Evolutionary conservation across 2,329 filamentous ascomycete genomes (phyloP).

Genomic region (Beauveria bassiana): DNA sequence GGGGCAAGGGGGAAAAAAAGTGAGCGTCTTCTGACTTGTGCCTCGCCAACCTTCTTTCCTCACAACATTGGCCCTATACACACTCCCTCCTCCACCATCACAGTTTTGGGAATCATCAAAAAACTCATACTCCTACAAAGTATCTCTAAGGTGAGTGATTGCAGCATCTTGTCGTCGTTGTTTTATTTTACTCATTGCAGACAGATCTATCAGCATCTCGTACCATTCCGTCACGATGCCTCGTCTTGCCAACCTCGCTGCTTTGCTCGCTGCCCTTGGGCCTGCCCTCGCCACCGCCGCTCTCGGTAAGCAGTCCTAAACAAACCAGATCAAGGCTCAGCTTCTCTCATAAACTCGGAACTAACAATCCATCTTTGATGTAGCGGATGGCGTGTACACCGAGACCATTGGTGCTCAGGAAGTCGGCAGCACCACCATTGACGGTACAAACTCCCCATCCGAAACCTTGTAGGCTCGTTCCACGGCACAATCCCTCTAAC

Average conservation of each 20-base stretch:
- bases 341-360: not conserved
- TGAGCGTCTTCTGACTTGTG: not conserved
- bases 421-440: slow-evolving; percentile 24
- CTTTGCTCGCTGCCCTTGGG: not conserved
- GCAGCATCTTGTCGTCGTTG: not conserved
- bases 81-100: not conserved
- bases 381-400: slow-evolving; percentile 23
- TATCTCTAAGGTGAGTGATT: not conserved
- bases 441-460: slow-evolving; percentile 18
- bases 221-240: not conserved
- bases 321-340: not conserved
- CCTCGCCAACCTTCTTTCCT: not conserved
- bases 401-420: slow-evolving; percentile 24
- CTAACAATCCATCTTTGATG: not conserved
- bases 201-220: not conserved
- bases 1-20: not conserved
- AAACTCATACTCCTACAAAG: not conserved
- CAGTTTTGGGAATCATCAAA: not conserved
- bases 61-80: not conserved
- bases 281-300: not conserved
- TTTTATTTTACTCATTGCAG: not conserved
- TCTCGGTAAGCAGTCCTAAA: slow-evolving; percentile 1
- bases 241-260: not conserved
- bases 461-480: not conserved
- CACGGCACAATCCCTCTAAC: not conserved